Evolutionary conservation across 352 stramenopile species (phyloP).

Genomic region (Phytophthora pseudosyringae): DNA sequence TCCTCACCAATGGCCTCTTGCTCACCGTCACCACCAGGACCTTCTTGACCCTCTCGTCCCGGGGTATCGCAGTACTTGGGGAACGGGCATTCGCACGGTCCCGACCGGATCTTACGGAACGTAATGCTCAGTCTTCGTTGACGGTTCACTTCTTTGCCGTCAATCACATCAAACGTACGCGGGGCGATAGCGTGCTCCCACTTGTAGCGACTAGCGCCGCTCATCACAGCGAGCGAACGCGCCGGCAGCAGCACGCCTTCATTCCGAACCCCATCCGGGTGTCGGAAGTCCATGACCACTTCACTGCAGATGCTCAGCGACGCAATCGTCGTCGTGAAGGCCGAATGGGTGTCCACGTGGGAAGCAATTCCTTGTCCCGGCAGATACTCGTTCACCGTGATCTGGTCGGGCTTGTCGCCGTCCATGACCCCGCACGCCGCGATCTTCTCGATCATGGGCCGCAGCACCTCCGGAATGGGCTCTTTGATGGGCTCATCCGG

Average conservation of each 20-base stretch:
- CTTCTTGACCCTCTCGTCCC: slow-evolving; percentile 24
- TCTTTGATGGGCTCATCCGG: slow-evolving; percentile 49
- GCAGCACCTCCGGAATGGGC: slow-evolving; percentile 50
- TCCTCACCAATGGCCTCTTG: slow-evolving; percentile 6
- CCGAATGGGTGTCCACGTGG: slow-evolving; percentile 90
- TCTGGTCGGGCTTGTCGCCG: slow-evolving; percentile 65
- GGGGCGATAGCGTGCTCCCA: slow-evolving; percentile 91
- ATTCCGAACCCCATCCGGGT: slow-evolving; percentile 55
- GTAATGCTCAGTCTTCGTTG: slow-evolving; percentile 84
- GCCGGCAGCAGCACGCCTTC: slow-evolving; percentile 74
- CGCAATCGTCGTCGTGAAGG: slow-evolving; percentile 84
- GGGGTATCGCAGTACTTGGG: slow-evolving; percentile 70
- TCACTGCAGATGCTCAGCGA: slow-evolving; percentile 81
- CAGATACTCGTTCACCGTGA: slow-evolving; percentile 91
- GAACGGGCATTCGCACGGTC: slow-evolving; percentile 72
- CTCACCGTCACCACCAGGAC: background rate
- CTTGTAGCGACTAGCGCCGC: slow-evolving; percentile 80
- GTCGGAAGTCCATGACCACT: slow-evolving; percentile 88
- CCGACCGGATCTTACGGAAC: slow-evolving; percentile 85
- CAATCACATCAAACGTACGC: slow-evolving; percentile 86
- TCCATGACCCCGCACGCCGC: slow-evolving; percentile 61
- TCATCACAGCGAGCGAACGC: slow-evolving; percentile 87
- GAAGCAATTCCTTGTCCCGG: slow-evolving; percentile 88
- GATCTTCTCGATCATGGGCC: slow-evolving; percentile 60
- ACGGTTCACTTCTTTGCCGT: slow-evolving; percentile 67